Evolutionary conservation across 306 rosid genomes (phyloP).

Genomic region (Gynostemma pentaphyllum): DNA sequence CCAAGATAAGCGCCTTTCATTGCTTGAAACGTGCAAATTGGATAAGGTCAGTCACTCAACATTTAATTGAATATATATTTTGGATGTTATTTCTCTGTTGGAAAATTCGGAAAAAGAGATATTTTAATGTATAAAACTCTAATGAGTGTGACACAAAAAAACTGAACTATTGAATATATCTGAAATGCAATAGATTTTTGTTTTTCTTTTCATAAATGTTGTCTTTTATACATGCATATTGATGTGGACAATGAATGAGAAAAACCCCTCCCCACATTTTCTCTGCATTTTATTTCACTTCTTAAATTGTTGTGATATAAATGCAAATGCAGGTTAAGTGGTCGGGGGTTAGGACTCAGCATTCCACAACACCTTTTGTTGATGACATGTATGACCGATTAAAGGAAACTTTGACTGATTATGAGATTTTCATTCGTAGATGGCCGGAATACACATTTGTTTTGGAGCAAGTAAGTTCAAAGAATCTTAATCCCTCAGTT

Average conservation of each 20-base stretch:
- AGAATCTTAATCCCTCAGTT: conserved; percentile 1
- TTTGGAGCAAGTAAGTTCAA: conserved; percentile 65
- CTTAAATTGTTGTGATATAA: background rate
- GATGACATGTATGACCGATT: conserved; percentile 94
- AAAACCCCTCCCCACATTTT: too few relatives aligned
- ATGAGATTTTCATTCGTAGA: conserved; percentile 83
- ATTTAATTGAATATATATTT: background rate
- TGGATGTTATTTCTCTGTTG: too few relatives aligned
- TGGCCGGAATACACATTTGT: conserved; percentile 90
- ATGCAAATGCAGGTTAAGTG: conserved; percentile 75
- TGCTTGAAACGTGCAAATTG: conserved; percentile 83
- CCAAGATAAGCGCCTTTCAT: conserved; percentile 68
- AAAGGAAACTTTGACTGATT: conserved; percentile 74
- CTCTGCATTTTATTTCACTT: background rate
- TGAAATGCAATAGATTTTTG: too few relatives aligned
- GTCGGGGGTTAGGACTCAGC: conserved; percentile 92
- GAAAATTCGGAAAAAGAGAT: too few relatives aligned
- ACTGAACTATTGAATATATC: too few relatives aligned
- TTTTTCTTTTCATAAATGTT: too few relatives aligned
- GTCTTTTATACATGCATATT: too few relatives aligned
- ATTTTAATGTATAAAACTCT: too few relatives aligned
- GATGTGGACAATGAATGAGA: too few relatives aligned
- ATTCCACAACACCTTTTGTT: conserved; percentile 92
- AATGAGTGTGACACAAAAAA: too few relatives aligned
- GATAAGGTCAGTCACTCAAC: conserved; percentile 58